phyloP scores from a whole-genome alignment of 805 yeast genomes.

The Saturnispora diversa region DNA sequence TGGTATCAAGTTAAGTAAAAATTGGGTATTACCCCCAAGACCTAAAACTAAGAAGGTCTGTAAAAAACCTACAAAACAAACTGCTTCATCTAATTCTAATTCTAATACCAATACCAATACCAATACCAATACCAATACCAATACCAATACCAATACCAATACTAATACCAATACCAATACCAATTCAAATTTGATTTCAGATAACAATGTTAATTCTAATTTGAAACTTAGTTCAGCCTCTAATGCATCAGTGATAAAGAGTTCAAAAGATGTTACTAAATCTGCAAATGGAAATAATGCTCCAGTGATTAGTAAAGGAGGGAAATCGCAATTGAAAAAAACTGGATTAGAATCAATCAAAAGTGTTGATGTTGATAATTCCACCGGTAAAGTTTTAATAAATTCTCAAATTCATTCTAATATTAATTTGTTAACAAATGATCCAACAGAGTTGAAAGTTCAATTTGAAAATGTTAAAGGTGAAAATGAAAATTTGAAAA shows the following conservation, averaged over 20 bases:
- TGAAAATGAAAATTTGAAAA: conserved; percentile 38
- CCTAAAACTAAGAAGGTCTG: conserved; percentile 31
- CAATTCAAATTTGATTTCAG: neutral
- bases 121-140: neutral
- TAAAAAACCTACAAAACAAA: conserved; percentile 8
- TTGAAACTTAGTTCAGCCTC: too few relatives aligned
- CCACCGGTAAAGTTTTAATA: conserved; percentile 19
- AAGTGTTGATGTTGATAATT: conserved; percentile 13
- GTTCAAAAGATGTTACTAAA: too few relatives aligned
- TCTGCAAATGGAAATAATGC: too few relatives aligned
- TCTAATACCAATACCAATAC: neutral
- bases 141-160: neutral
- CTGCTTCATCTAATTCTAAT: neutral
- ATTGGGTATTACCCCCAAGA: conserved; percentile 52
- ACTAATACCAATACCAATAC: neutral
- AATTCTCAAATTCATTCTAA: conserved; percentile 32
- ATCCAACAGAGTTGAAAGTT: conserved; percentile 27
- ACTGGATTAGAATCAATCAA: conserved; percentile 9
- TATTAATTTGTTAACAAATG: conserved; percentile 28
- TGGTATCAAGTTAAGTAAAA: conserved; percentile 19
- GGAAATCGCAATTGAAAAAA: neutral
- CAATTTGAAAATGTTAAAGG: conserved; percentile 36
- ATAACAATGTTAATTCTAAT: too few relatives aligned
- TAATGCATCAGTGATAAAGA: too few relatives aligned
- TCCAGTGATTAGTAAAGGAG: neutral